phyloP scores from a whole-genome alignment of 768 basidiomycete genomes.

The Suillus cothurnatus region DNA sequence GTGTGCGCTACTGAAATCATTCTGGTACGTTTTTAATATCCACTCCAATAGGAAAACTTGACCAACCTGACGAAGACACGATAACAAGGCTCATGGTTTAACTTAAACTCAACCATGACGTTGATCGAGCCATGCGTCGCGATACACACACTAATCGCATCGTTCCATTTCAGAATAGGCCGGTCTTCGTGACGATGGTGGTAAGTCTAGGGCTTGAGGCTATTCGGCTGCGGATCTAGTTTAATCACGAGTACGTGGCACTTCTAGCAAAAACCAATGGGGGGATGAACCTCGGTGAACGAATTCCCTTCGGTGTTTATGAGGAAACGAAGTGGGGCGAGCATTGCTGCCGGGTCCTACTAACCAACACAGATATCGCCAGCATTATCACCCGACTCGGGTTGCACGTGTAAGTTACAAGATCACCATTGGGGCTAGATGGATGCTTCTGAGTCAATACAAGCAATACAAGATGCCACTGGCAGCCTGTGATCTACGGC shows the following conservation, averaged over 20 bases:
- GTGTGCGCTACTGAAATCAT: neutral
- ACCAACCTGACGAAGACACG: neutral
- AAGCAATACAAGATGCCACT: neutral
- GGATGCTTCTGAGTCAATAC: neutral
- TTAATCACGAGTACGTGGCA: neutral
- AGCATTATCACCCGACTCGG: constrained; percentile 1
- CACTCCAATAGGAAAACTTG: neutral
- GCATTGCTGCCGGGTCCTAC: neutral
- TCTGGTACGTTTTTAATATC: constrained; percentile 8
- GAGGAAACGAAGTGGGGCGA: constrained; percentile 6
- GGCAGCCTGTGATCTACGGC: neutral
- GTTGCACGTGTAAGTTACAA: neutral
- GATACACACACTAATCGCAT: neutral
- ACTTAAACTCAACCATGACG: neutral
- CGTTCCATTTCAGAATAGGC: neutral
- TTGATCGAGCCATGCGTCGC: neutral
- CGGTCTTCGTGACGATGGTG: neutral
- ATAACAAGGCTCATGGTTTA: neutral
- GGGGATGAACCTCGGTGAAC: neutral
- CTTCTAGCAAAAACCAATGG: neutral
- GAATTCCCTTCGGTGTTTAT: constrained; percentile 7
- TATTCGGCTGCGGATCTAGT: neutral
- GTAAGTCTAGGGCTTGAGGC: neutral
- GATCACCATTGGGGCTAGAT: neutral
- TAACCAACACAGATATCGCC: constrained; percentile 3